Base-by-base conservation (phyloP, 2,329 filamentous ascomycete genomes). In the Phymatotrichopsis omnivora region DNA sequence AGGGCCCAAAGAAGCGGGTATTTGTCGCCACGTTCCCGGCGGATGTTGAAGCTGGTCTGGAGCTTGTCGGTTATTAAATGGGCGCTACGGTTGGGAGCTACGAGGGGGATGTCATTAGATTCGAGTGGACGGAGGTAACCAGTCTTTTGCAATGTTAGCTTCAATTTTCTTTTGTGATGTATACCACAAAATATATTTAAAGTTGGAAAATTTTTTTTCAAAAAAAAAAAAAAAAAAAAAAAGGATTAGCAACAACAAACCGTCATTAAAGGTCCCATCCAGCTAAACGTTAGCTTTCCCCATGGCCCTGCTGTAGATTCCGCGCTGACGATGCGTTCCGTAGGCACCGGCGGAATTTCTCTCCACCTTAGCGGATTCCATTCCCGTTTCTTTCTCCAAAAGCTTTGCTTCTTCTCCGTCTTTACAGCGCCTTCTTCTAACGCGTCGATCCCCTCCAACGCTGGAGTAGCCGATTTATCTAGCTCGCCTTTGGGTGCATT, bases 221-320 rank as follows among this genome's bases (percentile, higher is more conserved):
- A 33, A 14, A 25, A 17, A 36, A 16, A 7, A 27, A 46, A 57
- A 28, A 56, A 51, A 49, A 54, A 24, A 42, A 29, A 23, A 42
- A 39, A 16, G 22, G 35, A 53, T 30, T 29, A 25, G 34, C 48
- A 34, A 45, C 11, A 11, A 68, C 74, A 66, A 63, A 81, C 80
- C 53, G 66, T 71, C 87, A 96, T 96, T 44, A 96, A 61, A 1
- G 85, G 80, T 1, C 78, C 77, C 72, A 95, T 89, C 89, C 89
- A 96, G 62, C 85, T 76, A 60, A 94, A 96, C 3, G 80, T 81
- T 17, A 93, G 62, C 45, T 71, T 62, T 65, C 84, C 93, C 53
- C 91, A 73, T 59, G 49, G 12, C 2, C 39, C 35, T 2, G 54
- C 54, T n/a, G 19, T 33, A 14, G 35, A 43, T 25, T 56, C 54